phyloP scores from a whole-genome alignment of 2,329 filamentous ascomycete genomes.

The Plectosphaerella sp. region DNA sequence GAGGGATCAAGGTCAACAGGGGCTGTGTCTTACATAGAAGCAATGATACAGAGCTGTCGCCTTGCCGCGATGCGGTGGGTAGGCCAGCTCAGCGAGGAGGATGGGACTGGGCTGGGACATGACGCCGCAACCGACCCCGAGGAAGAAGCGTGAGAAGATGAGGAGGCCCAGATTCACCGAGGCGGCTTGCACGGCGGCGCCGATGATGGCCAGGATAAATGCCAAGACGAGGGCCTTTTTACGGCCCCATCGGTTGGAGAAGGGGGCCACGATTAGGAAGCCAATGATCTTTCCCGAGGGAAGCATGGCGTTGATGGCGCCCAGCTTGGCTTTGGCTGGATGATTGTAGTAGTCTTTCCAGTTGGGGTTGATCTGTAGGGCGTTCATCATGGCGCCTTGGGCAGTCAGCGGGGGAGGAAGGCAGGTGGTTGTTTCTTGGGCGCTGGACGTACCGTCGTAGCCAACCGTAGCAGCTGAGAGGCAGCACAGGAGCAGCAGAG shows the following conservation, averaged over 20 bases:
- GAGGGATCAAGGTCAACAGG: too few species aligned
- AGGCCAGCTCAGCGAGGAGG: slow-evolving; percentile 28
- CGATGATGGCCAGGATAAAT: slow-evolving; percentile 22
- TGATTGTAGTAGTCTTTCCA: slow-evolving; percentile 30
- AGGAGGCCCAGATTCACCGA: slow-evolving; percentile 20
- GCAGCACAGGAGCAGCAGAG: neutral
- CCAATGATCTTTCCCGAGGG: slow-evolving; percentile 10
- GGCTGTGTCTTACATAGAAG: slow-evolving; percentile 20
- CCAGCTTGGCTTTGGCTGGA: slow-evolving; percentile 5
- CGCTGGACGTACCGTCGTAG: slow-evolving; percentile 20
- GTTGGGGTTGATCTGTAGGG: slow-evolving; percentile 27
- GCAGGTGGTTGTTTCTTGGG: too few species aligned
- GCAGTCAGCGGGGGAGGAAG: neutral
- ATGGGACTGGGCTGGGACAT: slow-evolving; percentile 24
- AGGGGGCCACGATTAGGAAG: slow-evolving; percentile 1
- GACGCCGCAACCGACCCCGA: slow-evolving; percentile 26
- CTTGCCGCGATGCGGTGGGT: slow-evolving; percentile 27
- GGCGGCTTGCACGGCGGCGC: slow-evolving; percentile 22
- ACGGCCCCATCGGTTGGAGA: slow-evolving; percentile 29
- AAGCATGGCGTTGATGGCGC: slow-evolving; percentile 10
- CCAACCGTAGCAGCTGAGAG: slow-evolving; percentile 36
- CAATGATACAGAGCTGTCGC: slow-evolving; percentile 40
- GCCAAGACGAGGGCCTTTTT: slow-evolving; percentile 25
- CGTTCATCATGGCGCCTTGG: slow-evolving; percentile 33
- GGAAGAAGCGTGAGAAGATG: slow-evolving; percentile 25